Percentiles rank a stretch among this genome's conserved stretches.
Conservation (phyloP, 345 rosid species). For the Pistacia vera region DNA sequence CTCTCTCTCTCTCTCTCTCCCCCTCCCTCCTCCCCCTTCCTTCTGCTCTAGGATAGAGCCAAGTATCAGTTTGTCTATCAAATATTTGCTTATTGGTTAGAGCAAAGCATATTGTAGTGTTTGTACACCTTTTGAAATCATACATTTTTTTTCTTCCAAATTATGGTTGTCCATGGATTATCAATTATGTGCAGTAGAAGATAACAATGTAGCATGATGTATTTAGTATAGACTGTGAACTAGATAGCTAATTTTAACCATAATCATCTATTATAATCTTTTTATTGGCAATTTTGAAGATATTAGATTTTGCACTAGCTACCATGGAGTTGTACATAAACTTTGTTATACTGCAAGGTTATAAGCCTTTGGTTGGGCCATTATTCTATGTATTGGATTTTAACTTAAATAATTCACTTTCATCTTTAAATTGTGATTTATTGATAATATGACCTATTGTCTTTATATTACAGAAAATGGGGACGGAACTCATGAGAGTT, state of each 20-base stretch:
- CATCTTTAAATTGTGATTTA: background rate
- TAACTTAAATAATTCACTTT: constrained; percentile 8
- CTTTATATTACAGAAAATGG: constrained; percentile 56
- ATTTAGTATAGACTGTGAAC: background rate
- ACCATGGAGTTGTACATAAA: background rate
- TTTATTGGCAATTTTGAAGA: background rate
- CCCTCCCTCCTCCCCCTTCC: background rate
- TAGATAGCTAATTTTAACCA: constrained; percentile 1
- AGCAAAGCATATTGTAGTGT: background rate
- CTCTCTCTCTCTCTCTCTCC: too few relatives aligned
- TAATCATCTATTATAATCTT: background rate
- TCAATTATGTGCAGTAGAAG: background rate
- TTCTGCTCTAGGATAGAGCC: background rate
- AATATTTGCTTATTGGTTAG: background rate
- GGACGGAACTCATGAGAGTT: constrained; percentile 85
- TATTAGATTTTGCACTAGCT: background rate
- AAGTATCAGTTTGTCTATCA: constrained; percentile 1
- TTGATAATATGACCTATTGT: constrained; percentile 20
- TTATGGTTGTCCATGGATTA: background rate
- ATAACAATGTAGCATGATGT: background rate
- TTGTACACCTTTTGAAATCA: background rate
- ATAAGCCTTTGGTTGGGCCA: background rate
- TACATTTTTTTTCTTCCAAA: background rate
- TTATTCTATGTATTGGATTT: background rate
- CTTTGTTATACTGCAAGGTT: constrained; percentile 3